Conservation (phyloP, 1,284 basidiomycete species). For the Ganoderma boninense region DNA sequence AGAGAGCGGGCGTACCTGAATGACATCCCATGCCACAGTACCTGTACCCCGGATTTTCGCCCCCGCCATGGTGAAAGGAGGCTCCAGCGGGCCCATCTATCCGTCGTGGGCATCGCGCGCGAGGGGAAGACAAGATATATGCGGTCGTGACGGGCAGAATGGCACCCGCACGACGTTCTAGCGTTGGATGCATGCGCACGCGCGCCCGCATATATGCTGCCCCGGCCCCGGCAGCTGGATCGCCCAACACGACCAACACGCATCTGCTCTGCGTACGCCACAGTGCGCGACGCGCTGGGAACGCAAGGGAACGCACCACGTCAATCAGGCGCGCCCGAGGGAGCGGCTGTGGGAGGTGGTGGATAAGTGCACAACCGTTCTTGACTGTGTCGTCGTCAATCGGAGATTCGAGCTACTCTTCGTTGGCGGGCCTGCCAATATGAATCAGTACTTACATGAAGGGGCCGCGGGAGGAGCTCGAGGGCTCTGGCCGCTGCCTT, state of each 20-base stretch:
- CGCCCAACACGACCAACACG: not conserved
- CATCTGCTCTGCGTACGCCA: not conserved
- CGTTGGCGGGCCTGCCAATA: not conserved
- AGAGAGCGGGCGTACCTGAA: constrained; percentile 18
- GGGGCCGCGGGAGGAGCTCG: no score
- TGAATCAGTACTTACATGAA: no score
- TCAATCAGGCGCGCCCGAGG: constrained; percentile 3
- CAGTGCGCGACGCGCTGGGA: not conserved
- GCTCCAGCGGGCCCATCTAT: not conserved
- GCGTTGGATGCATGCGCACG: not conserved
- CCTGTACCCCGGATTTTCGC: constrained; percentile 18
- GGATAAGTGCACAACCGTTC: not conserved
- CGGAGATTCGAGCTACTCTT: constrained; percentile 8
- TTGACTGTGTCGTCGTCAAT: not conserved
- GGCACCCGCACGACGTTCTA: not conserved
- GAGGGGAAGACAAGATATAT: not conserved
- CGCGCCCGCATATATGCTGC: not conserved
- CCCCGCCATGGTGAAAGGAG: constrained; percentile 1
- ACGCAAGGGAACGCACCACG: not conserved
- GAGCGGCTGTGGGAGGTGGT: not conserved
- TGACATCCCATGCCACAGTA: not conserved
- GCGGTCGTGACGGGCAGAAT: not conserved
- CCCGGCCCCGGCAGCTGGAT: not conserved
- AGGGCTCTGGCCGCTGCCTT: not conserved
- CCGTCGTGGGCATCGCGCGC: not conserved